Percentiles rank a stretch among this genome's conserved stretches.
Evolutionary conservation across 1,284 basidiomycete species (phyloP).

Genomic region (Phylloporus gajari): DNA sequence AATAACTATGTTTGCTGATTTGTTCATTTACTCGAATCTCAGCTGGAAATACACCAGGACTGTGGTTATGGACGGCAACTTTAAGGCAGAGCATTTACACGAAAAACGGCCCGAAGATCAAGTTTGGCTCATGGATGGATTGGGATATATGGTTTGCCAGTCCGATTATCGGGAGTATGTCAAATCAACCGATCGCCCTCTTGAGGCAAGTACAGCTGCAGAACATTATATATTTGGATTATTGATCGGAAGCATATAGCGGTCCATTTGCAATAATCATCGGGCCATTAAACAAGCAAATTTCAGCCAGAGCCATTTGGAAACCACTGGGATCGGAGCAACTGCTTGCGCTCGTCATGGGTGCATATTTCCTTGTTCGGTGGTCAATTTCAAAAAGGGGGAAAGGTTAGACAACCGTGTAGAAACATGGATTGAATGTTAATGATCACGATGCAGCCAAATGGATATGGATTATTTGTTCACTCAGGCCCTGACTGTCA

Average conservation of each 20-base stretch:
- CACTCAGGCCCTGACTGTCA: constrained; percentile 17
- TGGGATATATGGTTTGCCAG: constrained; percentile 11
- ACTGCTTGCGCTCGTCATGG: constrained; percentile 13
- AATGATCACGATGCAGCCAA: constrained; percentile 16
- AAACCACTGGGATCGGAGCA: constrained; percentile 4
- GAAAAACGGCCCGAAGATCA: neutral
- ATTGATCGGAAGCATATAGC: neutral
- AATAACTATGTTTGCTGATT: too few relatives aligned
- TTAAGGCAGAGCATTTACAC: neutral
- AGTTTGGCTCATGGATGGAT: constrained; percentile 18
- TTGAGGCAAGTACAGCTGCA: too few relatives aligned
- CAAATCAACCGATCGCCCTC: neutral
- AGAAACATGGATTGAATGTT: neutral
- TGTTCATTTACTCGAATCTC: too few relatives aligned
- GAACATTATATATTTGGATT: too few relatives aligned
- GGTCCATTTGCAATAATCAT: constrained; percentile 17
- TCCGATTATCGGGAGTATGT: neutral
- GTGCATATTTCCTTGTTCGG: constrained; percentile 9
- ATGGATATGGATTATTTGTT: constrained; percentile 36
- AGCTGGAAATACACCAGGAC: too few relatives aligned
- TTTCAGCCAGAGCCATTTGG: constrained; percentile 6
- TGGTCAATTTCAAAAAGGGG: constrained; percentile 4
- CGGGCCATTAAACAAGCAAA: constrained; percentile 18
- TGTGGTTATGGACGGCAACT: neutral
- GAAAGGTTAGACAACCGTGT: neutral